Percentiles rank a stretch among this genome's conserved stretches.
Conservation (phyloP, 345 rosid genomes). For the Citrus unshiu region DNA sequence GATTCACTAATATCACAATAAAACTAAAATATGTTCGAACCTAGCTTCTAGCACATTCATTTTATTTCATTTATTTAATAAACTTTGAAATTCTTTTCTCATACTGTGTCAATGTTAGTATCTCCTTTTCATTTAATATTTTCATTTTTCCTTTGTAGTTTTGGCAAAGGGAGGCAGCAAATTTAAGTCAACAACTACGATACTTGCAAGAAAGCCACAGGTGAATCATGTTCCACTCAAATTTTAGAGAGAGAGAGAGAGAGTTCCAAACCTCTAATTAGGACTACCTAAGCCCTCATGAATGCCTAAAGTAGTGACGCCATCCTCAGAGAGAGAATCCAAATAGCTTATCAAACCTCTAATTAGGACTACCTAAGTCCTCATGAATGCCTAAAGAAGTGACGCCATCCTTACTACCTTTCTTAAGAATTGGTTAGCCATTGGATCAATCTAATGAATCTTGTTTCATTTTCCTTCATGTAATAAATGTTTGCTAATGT, state of each 20-base stretch:
- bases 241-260: neutral
- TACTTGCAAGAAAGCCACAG: slow-evolving; percentile 68
- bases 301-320: too few relatives aligned
- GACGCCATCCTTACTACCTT: too few relatives aligned
- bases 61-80: neutral
- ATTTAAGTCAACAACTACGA: slow-evolving; percentile 63
- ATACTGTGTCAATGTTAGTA: neutral
- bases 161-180: slow-evolving; percentile 76
- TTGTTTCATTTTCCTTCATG: neutral
- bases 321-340: too few relatives aligned
- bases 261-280: too few relatives aligned
- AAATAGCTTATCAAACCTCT: neutral
- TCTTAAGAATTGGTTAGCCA: too few relatives aligned
- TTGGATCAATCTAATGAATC: neutral
- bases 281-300: too few relatives aligned
- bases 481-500: neutral
- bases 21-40: neutral
- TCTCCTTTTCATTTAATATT: slow-evolving; percentile 3
- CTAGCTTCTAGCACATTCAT: neutral
- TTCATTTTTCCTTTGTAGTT: slow-evolving; percentile 35
- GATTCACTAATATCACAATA: neutral
- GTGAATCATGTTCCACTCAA: slow-evolving; percentile 21
- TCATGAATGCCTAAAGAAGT: neutral
- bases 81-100: neutral
- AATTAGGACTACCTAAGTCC: neutral